phyloP scores from a whole-genome alignment of 2,329 filamentous ascomycete species.

The Diaporthe sp. region DNA sequence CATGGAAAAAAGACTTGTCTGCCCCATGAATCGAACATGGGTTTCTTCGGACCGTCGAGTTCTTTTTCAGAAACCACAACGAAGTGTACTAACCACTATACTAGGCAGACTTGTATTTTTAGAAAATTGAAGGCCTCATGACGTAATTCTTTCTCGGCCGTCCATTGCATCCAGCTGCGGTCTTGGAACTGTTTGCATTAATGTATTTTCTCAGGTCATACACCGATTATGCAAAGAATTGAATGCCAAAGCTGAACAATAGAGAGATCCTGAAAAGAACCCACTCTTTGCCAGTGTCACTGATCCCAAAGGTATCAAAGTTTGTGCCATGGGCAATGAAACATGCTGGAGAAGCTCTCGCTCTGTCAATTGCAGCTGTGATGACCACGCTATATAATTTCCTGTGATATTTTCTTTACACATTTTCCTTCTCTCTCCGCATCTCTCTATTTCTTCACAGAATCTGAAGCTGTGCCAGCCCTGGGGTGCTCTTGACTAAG shows the following conservation, averaged over 20 bases:
- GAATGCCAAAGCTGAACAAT: no score
- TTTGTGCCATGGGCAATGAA: no score
- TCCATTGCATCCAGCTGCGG: neutral
- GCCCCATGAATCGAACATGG: constrained; percentile 43
- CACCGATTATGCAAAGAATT: no score
- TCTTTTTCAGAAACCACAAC: constrained; percentile 34
- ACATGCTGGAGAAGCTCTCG: no score
- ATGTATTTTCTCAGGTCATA: no score
- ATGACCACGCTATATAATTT: neutral
- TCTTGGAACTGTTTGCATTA: no score
- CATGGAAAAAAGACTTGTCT: constrained; percentile 18
- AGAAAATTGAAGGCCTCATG: fast-evolving
- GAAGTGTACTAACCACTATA: constrained; percentile 41
- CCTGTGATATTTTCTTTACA: neutral
- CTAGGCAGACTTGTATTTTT: constrained; percentile 30
- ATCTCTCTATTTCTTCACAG: no score
- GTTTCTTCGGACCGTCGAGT: constrained; percentile 37
- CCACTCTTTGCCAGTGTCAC: no score
- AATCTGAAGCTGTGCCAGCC: no score
- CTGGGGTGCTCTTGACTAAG: no score
- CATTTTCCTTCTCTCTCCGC: neutral
- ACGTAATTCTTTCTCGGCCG: fast-evolving
- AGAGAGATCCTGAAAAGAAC: no score
- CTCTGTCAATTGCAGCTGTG: neutral
- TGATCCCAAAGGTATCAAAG: no score